Percentiles rank a stretch among this genome's conserved stretches.
These are phyloP conservation scores for Vigna unguiculata DNA, from an alignment of 306 rosid species.

Conservation along the genomic window DNA sequence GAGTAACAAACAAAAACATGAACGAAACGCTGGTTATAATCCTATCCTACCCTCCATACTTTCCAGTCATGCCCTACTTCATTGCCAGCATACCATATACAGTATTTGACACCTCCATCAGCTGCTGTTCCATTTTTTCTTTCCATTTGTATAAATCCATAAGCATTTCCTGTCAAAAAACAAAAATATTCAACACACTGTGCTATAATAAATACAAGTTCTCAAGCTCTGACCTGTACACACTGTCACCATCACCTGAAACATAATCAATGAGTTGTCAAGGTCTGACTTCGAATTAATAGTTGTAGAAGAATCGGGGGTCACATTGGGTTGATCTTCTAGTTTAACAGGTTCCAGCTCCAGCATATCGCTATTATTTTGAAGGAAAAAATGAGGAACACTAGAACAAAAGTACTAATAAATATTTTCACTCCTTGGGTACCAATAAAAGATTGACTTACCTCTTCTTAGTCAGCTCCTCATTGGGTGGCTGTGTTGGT, in stretches of 20 bases:
- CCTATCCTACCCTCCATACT: slow-evolving; percentile 53
- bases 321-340: slow-evolving; percentile 66
- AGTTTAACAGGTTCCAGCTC: slow-evolving; percentile 54
- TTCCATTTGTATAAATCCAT: slow-evolving; percentile 81
- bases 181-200: slow-evolving; percentile 24
- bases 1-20: slow-evolving; percentile 42
- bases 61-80: slow-evolving; percentile 43
- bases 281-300: slow-evolving; percentile 67
- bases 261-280: slow-evolving; percentile 61
- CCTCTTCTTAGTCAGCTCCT: slow-evolving; percentile 62
- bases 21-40: slow-evolving; percentile 39
- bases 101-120: slow-evolving; percentile 65
- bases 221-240: no score
- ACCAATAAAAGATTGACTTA: slow-evolving; percentile 39
- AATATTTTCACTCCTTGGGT: neutral
- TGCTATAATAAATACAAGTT: neutral
- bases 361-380: slow-evolving; percentile 53
- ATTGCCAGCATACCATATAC: slow-evolving; percentile 64
- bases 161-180: slow-evolving; percentile 69
- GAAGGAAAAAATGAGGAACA: slow-evolving; percentile 39
- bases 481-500: slow-evolving; percentile 52
- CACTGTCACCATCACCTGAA: slow-evolving; percentile 65
- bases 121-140: slow-evolving; percentile 76
- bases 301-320: slow-evolving; percentile 81
- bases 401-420: neutral